These are phyloP conservation scores for Pleurotus giganteus DNA, from an alignment of 768 basidiomycete genomes.

Conservation along the genomic window DNA sequence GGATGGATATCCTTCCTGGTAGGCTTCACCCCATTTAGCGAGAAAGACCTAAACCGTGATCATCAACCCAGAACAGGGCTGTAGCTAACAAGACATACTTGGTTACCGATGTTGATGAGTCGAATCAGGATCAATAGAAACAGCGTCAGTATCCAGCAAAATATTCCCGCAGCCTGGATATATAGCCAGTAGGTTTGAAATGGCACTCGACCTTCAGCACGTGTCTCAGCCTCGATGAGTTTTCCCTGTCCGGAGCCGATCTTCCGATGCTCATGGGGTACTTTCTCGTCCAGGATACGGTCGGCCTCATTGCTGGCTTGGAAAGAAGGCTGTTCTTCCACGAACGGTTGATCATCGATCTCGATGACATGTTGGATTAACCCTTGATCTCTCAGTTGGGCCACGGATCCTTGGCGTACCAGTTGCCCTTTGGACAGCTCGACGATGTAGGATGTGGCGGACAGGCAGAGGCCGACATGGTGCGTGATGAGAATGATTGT, in stretches of 20 bases:
- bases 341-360: slow-evolving; percentile 40
- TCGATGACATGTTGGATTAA: slow-evolving; percentile 45
- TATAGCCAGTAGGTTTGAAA: slow-evolving; percentile 60
- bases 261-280: slow-evolving; percentile 5
- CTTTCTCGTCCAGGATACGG: not conserved
- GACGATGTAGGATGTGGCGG: slow-evolving; percentile 65
- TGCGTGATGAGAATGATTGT: slow-evolving; percentile 86
- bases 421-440: slow-evolving; percentile 53
- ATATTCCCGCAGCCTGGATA: slow-evolving; percentile 56
- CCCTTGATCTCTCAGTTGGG: slow-evolving; percentile 42
- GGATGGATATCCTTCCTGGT: slow-evolving; percentile 32
- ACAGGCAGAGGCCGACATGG: slow-evolving; percentile 71
- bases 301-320: slow-evolving; percentile 34
- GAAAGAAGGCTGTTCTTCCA: slow-evolving; percentile 18
- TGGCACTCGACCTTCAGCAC: slow-evolving; percentile 67
- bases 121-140: slow-evolving; percentile 53
- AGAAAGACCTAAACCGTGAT: slow-evolving; percentile 50
- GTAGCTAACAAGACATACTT: slow-evolving; percentile 35
- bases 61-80: not conserved
- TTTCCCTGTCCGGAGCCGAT: slow-evolving; percentile 37
- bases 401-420: slow-evolving; percentile 46
- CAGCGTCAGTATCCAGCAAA: slow-evolving; percentile 54
- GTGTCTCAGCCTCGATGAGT: slow-evolving; percentile 58
- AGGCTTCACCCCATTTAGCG: slow-evolving; percentile 69
- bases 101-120: slow-evolving; percentile 52